Evolutionary conservation across 2,329 filamentous ascomycete genomes (phyloP), one percentile per base, ranked within the genome.

Genomic region (Alternaria ventricosa): DNA sequence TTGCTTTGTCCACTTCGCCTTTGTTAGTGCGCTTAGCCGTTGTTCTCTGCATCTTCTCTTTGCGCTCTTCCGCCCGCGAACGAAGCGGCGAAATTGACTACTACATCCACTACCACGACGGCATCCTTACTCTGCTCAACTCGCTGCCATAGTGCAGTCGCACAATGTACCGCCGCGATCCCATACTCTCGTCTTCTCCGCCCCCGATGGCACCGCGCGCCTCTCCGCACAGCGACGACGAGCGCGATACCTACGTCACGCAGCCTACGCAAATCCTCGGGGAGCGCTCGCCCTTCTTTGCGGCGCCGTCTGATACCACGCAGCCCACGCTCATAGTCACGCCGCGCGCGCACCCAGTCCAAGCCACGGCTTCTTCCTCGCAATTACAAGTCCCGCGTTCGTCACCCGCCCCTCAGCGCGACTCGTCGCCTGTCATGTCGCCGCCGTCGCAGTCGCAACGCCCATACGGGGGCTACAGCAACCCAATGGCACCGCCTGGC

Each of bases 371-470:
- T 45, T 65, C 63, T 18, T 59, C 68, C 23, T 84, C 73, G 30
- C 76, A 86, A 55, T 83, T 97, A 60, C 94, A 97, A 78, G 94
- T 97, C 4, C 90, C 91, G 28, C 92, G 93, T n/a, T 97, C 94
- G 4, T 97, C 95, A 1, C 94, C 94, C 2, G 85, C 90, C 11
- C 33, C 61, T 8, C 72, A 76, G 41, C 75, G 71, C 46, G 60
- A 67, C 25, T 71, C 75, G 10, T 86, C 87, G 63, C 79, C 83
- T n/a, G 60, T 64, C 47, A 68, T 72, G 56, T 64, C 72, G 55
- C 70, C 72, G 55, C 70, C 71, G 46, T 61, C 66, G 20, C 88
- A 47, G 91, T 96, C 83, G 92, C 92, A 36, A 92, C 93, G 27
- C 87, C 89, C 49, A 92, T 92, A 73, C 86, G 87, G 67, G 12